These are phyloP conservation scores for Hanseniaspora singularis DNA, from an alignment of 805 yeast genomes.

Conservation along the genomic window DNA sequence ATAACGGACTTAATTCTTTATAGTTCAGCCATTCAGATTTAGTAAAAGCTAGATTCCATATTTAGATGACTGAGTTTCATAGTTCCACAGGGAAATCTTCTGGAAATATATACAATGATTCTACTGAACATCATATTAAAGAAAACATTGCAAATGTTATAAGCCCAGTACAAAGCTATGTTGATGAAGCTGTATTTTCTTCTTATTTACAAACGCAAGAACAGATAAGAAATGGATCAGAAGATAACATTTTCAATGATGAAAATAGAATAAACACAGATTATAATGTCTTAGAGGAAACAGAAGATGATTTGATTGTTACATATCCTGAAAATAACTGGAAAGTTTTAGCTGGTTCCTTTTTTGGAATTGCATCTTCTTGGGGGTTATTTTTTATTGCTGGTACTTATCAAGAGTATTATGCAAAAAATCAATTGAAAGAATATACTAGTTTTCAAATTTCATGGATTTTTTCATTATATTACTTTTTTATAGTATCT, in stretches of 20 bases:
- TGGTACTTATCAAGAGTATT: constrained; percentile 58
- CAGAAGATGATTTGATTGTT: not conserved
- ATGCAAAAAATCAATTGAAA: constrained; percentile 40
- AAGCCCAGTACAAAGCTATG: not conserved
- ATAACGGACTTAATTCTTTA: no score
- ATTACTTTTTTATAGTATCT: constrained; percentile 23
- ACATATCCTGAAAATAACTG: constrained; percentile 13
- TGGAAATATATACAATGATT: not conserved
- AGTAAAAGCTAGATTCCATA: no score
- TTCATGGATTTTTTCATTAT: constrained; percentile 53
- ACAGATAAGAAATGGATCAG: not conserved
- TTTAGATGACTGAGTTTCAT: no score
- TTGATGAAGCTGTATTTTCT: not conserved
- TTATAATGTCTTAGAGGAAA: no score
- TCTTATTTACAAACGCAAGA: not conserved
- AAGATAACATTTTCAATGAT: no score
- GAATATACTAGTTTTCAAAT: constrained; percentile 37
- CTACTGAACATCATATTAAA: not conserved
- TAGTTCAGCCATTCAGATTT: no score
- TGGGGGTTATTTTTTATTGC: constrained; percentile 57
- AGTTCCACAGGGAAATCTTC: not conserved
- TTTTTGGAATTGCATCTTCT: constrained; percentile 43
- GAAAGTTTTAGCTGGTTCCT: constrained; percentile 18
- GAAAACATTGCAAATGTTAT: no score
- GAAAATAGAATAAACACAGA: not conserved